Base-by-base conservation (phyloP, 2,329 filamentous ascomycete species). In the Davidsoniella neocaledoniae region DNA sequence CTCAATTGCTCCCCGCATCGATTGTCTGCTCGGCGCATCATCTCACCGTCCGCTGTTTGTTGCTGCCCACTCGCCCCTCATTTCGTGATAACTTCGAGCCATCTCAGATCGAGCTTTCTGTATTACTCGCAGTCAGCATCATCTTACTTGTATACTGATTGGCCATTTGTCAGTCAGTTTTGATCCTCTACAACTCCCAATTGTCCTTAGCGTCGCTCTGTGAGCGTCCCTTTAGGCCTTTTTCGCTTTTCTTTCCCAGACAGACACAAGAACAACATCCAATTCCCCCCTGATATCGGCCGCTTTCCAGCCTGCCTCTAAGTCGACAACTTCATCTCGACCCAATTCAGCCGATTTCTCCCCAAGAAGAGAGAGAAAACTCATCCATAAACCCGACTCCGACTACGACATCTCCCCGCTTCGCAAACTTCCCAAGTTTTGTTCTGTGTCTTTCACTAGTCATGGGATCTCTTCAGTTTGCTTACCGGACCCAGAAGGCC, bases 391-490 rank as follows among this genome's bases (percentile, higher is more conserved):
- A 25, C 38, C 21, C 37, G 39, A 43, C 21, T 9, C 37, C 49
- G 17, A 10, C 7, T 39, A 29, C 29, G 39, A 43, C 45, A 43
- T 40, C 23, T 38, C 19, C 45, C 29, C 36, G 16, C 38, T 29
- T 21, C 37, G 42, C 26, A 46, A 29, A 42, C 46, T 16, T n/a
- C 41, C 25, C 17, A 41, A 51, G 43, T 58, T 59, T 59, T 55
- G 53, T 58, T 61, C 80, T 83, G 83, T 86, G 82, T 74, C 83
- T 87, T 87, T 86, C 63, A 80, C 77, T 87, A 87, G 84, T 80
- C 77, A 95, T 94, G 87, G 84, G 86, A 73, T 80, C 85, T 63
- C 83, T 90, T 70, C 90, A 95, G 79, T 84, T 95, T 79, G 86
- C 86, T 68, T 94, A 84, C 76, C 86, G 91, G 70, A 95, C 91